phyloP scores from a whole-genome alignment of 2,329 filamentous ascomycete species.

The Monosporascus cannonballus region DNA sequence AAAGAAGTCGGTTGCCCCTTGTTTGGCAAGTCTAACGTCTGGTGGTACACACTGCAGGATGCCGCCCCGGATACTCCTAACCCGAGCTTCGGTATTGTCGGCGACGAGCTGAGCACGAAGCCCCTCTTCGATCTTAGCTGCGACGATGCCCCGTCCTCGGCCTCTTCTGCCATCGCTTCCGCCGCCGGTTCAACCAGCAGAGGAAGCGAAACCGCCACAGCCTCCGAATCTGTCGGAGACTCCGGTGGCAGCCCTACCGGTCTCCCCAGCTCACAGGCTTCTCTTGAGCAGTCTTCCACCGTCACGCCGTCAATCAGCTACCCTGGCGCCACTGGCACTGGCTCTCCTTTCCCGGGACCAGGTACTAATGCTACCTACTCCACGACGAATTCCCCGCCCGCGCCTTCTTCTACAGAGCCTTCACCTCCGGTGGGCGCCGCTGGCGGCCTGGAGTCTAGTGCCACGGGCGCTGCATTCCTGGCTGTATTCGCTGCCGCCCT shows the following conservation, averaged over 20 bases:
- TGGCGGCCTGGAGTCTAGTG: conserved; percentile 2
- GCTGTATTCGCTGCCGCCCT: conserved; percentile 6
- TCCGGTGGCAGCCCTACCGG: conserved; percentile 20
- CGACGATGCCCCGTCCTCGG: conserved; percentile 27
- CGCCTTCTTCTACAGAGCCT: neutral
- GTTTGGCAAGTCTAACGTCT: conserved; percentile 59
- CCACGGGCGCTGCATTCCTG: conserved; percentile 5
- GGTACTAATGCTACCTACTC: neutral
- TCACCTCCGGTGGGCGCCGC: neutral
- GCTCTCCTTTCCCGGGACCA: neutral
- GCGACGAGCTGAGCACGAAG: conserved; percentile 42
- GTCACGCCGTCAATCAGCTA: conserved; percentile 10
- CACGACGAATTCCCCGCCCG: neutral
- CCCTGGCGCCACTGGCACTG: conserved; percentile 8
- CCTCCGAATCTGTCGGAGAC: conserved; percentile 14
- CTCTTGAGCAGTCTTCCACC: conserved; percentile 17
- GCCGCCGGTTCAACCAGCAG: conserved; percentile 12
- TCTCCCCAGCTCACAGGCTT: conserved; percentile 19
- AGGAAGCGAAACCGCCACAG: conserved; percentile 9
- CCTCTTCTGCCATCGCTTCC: conserved; percentile 13
- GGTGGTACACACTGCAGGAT: conserved; percentile 76
- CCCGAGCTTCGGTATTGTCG: conserved; percentile 67
- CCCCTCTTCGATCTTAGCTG: conserved; percentile 62
- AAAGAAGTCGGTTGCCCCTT: conserved; percentile 68
- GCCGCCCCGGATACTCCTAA: conserved; percentile 50